These are phyloP conservation scores for Salix suchowensis DNA, from an alignment of 345 rosid species.

Conservation along the genomic window DNA sequence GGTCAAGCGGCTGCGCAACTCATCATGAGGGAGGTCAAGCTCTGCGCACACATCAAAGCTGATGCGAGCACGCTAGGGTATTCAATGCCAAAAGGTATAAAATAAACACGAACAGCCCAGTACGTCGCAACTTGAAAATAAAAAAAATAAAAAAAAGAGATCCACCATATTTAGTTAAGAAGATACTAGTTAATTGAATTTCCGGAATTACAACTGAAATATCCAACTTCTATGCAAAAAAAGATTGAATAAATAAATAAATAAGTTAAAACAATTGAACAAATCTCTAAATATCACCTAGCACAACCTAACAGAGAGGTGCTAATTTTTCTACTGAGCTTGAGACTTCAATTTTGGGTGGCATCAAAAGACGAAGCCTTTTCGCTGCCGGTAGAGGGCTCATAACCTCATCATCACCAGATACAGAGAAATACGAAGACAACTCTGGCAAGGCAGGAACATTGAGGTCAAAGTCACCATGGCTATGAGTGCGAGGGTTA, in stretches of 20 bases:
- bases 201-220: background rate
- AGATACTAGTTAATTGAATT: conserved; percentile 3
- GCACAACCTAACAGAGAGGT: background rate
- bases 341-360: conserved; percentile 3
- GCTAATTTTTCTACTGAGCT: background rate
- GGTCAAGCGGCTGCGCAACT: conserved; percentile 3
- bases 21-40: background rate
- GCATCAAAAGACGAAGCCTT: conserved; percentile 12
- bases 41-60: background rate
- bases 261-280: background rate
- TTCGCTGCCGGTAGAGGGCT: conserved; percentile 27
- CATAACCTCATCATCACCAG: conserved; percentile 32
- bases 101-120: background rate
- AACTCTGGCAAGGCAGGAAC: conserved; percentile 32
- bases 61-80: background rate
- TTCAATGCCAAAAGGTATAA: background rate
- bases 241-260: background rate
- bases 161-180: background rate
- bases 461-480: conserved; percentile 25
- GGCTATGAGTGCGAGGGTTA: background rate
- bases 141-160: background rate
- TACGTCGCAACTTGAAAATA: background rate
- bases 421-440: conserved; percentile 3
- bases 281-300: background rate
- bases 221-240: conserved; percentile 8